Base-by-base conservation (phyloP, 164 flowering plant genomes). In the Brasenia schreberi region DNA sequence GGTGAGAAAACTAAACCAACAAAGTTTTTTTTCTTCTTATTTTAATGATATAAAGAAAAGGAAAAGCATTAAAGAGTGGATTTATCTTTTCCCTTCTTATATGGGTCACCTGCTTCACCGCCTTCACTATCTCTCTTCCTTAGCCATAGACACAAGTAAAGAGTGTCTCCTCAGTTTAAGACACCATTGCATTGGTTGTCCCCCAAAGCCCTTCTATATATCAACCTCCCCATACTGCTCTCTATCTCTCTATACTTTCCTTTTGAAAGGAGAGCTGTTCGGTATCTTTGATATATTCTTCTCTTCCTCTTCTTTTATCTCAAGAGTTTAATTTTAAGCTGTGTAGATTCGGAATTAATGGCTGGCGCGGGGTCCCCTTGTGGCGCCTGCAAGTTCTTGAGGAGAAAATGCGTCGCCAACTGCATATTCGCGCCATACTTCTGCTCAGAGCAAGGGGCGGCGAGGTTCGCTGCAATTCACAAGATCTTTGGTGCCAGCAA, bases 401-500 rank as follows among this genome's bases (percentile, higher is more conserved):
- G 99, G 76, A 70, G 99, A 18, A 95, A 95, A 77, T 95, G 99
- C 72, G 89, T 89, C 0, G 43, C 91, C 3, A 92, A 87, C 43
- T 95, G 99, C 67, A 71, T 95, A 4, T 95, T 95, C 67, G 97
- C 98, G 0, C 99, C 99, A 0, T 95, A 92, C 60, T 95, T 95
- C 66, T 87, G 90, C 78, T 85, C 92, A 0, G 99, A 95, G 58
- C 96, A 90, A 64, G 98, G 99, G 0, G 85, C 98, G 4, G 84
- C 96, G 0, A 73, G 92, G 11, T 95, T 95, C 52, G 99, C 99
- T 0, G 99, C 98, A 9, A 90, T 95, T 17, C 99, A 95, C 68
- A 95, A 92, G 77, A 96, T 95, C 43, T 95, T 92, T 68, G 99
- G 98, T 6, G 99, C 99, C 3, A 95, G 99, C 66, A 95, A 95